A percentile compares a stretch with the other conserved stretches of the same genome.
These are phyloP conservation scores for Rutstroemia sp. DNA, from an alignment of 2,329 filamentous ascomycete species.

Conservation along the genomic window DNA sequence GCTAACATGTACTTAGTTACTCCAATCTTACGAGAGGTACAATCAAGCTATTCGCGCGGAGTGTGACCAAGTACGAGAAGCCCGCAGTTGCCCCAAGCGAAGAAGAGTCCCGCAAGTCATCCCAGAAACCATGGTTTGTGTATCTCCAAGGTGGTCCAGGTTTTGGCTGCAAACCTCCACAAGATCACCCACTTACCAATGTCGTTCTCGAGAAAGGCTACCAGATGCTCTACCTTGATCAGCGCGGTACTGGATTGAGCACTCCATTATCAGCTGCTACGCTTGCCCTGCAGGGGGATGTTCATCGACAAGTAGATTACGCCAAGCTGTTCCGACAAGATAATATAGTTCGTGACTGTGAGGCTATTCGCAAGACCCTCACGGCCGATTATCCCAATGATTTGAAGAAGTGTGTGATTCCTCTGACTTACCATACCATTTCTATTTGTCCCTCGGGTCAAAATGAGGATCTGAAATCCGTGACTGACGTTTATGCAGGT, in stretches of 20 bases:
- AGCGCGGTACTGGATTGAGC: slow-evolving; percentile 81
- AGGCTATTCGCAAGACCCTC: slow-evolving; percentile 72
- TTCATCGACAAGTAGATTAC: slow-evolving; percentile 67
- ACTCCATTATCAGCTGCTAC: slow-evolving; percentile 70
- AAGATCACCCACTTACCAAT: slow-evolving; percentile 64
- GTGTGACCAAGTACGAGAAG: slow-evolving; percentile 58
- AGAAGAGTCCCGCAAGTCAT: slow-evolving; percentile 35
- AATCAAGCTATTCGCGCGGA: slow-evolving; percentile 72
- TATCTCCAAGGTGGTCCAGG: slow-evolving; percentile 61
- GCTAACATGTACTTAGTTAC: neutral
- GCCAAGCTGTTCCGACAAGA: slow-evolving; percentile 82
- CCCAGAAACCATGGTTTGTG: slow-evolving; percentile 52
- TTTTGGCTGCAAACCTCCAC: slow-evolving; percentile 60
- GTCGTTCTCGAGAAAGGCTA: slow-evolving; percentile 72
- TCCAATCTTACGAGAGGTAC: slow-evolving; percentile 35
- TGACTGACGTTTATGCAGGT: slow-evolving; percentile 39
- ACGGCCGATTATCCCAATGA: slow-evolving; percentile 61
- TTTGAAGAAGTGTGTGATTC: slow-evolving; percentile 55
- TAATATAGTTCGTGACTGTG: slow-evolving; percentile 81
- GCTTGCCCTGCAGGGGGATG: slow-evolving; percentile 55
- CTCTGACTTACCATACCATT: neutral
- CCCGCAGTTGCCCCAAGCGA: slow-evolving; percentile 33
- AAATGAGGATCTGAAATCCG: neutral
- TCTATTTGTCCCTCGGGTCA: neutral
- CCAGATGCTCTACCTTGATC: slow-evolving; percentile 80